Evolutionary conservation across 805 yeast genomes (phyloP), one percentile per base, ranked within the genome.

Genomic region (Cyberlindnera xishuangbannaensis): DNA sequence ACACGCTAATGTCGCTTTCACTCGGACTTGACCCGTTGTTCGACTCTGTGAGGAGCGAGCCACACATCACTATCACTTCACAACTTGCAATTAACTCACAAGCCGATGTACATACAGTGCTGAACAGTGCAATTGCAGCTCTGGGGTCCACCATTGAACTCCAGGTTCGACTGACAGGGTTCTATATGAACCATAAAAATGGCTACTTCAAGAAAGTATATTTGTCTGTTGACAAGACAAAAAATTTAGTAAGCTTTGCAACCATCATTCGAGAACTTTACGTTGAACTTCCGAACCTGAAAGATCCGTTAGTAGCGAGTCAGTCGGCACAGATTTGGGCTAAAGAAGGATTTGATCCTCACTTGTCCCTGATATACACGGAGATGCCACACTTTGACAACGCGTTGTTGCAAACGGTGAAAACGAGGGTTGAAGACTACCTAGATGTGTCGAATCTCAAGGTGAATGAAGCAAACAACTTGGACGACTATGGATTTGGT

Each of bases 1-100:
- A 78, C 31, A 72, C 74, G 30, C 55, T 83, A 15, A 59, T 62
- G 11, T 71, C 81, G 14, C 61, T 80, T 23, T 78, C 79, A 55
- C 61, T 69, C n/a, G 77, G 86, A 8, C 55, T 83, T 22, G 72
- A 70, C 27, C 78, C 88, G 1, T 59, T 82, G n/a, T 81, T 83
- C 48, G 80, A 76, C 32, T 76, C 86, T 1, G 81, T 82, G 2
- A 53, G 49, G 19, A 77, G 83, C 46, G 82, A 74, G 41, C 95
- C 95, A 4, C 95, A 83, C 51, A 66, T 84, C 22, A 84, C 95
- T 2, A 65, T 83, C 18, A 75, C 86, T 3, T 68, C 85, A n/a
- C 69, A 73, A 37, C 61, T 83, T 20, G 61, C 56, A 2, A 59
- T 78, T 18, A 55, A 63, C 17, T 61, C 67, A 10, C 66, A 67